phyloP scores from a whole-genome alignment of 2,329 filamentous ascomycete species.

The Monilinia vaccinii-corymbosi region DNA sequence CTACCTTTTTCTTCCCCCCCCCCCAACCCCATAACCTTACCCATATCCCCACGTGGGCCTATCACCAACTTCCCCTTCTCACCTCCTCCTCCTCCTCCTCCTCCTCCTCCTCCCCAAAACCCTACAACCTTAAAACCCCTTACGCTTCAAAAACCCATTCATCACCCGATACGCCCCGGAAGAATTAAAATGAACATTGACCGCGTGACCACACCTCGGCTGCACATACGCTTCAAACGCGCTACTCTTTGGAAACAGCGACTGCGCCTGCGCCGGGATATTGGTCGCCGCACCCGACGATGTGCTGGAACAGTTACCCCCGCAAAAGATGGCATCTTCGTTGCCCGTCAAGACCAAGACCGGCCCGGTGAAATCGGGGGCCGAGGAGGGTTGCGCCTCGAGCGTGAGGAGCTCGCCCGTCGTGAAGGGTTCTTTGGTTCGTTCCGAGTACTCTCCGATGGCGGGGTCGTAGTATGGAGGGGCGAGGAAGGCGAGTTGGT shows the following conservation, averaged over 20 bases:
- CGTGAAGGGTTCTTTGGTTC: background rate
- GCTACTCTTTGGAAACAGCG: background rate
- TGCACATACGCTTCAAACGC: background rate
- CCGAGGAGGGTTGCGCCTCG: background rate
- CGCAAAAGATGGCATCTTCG: constrained; percentile 3
- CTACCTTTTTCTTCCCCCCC: too few species aligned
- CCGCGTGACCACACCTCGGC: background rate
- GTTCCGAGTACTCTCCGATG: background rate
- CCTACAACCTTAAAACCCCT: background rate
- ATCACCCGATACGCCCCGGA: constrained; percentile 3
- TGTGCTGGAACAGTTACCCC: background rate
- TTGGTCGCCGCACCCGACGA: background rate
- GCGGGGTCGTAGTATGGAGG: constrained; percentile 1
- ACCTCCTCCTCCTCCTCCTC: too few species aligned
- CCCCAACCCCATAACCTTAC: too few species aligned
- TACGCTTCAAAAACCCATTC: background rate
- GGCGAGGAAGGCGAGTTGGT: constrained; percentile 3
- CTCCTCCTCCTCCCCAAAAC: rapidly evolving
- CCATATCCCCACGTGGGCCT: too few species aligned
- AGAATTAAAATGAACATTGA: constrained; percentile 5
- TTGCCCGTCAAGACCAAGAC: background rate
- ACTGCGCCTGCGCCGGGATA: background rate
- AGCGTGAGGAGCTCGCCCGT: background rate
- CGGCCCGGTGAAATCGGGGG: background rate
- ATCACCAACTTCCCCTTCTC: too few species aligned